Base-by-base conservation (phyloP, 257 asterid species). In the Fraxinus quadrangulata region DNA sequence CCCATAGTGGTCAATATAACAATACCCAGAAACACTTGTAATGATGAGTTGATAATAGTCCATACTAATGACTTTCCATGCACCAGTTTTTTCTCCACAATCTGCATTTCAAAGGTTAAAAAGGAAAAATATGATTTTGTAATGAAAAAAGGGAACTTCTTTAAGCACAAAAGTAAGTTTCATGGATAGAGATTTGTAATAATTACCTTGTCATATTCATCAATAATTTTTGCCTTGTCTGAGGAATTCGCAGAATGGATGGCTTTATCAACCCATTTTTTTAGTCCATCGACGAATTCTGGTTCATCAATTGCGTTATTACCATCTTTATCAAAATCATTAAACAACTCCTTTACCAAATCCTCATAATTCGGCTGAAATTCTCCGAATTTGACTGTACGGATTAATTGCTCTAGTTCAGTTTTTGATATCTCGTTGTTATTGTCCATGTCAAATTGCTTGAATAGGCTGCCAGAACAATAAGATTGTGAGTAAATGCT, bases 221-320 rank as follows among this genome's bases (percentile, higher is more conserved):
- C 83, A 6, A 78, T 67, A 67, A 72, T 76, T 56, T 68, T 79
- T 26, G 56, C 61, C 79, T 14, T 77, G 78, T 87, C 86, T 3
- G 67, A 47, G 67, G 84, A 40, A 4, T 85, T 77, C 28, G 89
- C 74, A 28, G 75, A 82, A 6, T 42, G 13, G 24, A 86, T 76
- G 69, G 88, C 96, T 79, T 71, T 83, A 0, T 82, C 21, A 37
- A 90, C 81, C 87, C 89, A 84, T 71, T 26, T 76, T 1, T 80
- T 36, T 6, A 89, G 75, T 54, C 87, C 94, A 16, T 67, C 77
- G 0, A 82, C 75, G 23, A 90, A 89, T 83, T 90, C 96, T 5
- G 73, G 71, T 31, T 82, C 83, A 17, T 89, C 91, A 8, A 87
- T 86, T 66, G 4, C 42, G 23, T 61, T 23, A 17, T 85, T 78